Percentiles rank a stretch among this genome's conserved stretches.
Evolutionary conservation across 768 basidiomycete species (phyloP).

Genomic region (Rhodotorula graminis): DNA sequence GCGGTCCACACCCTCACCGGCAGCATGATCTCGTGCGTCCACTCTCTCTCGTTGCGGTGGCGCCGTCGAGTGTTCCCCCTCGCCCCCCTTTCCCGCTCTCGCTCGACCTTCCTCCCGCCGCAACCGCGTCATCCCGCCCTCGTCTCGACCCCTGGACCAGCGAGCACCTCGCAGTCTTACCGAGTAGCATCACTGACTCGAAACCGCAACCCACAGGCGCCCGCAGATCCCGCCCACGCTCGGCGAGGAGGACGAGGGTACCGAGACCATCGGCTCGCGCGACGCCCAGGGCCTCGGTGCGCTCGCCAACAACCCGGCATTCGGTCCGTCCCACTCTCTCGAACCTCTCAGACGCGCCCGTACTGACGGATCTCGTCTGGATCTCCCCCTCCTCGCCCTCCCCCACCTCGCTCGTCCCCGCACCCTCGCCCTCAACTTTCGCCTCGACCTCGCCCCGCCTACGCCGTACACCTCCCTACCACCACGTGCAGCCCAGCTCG

Average conservation of each 20-base stretch:
- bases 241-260: slow-evolving; percentile 42
- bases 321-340: slow-evolving; percentile 25
- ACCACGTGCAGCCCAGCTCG: slow-evolving; percentile 55
- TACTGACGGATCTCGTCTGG: not conserved
- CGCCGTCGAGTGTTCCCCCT: not conserved
- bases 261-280: slow-evolving; percentile 39
- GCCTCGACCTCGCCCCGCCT: too few relatives aligned
- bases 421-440: not conserved
- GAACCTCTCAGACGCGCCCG: too few relatives aligned
- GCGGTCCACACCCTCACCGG: slow-evolving; percentile 37
- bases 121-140: slow-evolving; percentile 3
- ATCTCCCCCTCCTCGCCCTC: not conserved
- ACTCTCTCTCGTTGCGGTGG: not conserved
- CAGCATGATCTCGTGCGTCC: slow-evolving; percentile 31
- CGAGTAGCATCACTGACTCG: not conserved
- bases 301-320: slow-evolving; percentile 38
- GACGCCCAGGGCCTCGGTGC: slow-evolving; percentile 38
- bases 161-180: too few relatives aligned
- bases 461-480: not conserved
- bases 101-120: too few relatives aligned
- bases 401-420: not conserved
- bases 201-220: slow-evolving; percentile 5
- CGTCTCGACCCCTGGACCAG: not conserved
- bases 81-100: not conserved
- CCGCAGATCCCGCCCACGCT: slow-evolving; percentile 43